phyloP scores from a whole-genome alignment of 78 protist species.

The Andalucia godoyi region DNA sequence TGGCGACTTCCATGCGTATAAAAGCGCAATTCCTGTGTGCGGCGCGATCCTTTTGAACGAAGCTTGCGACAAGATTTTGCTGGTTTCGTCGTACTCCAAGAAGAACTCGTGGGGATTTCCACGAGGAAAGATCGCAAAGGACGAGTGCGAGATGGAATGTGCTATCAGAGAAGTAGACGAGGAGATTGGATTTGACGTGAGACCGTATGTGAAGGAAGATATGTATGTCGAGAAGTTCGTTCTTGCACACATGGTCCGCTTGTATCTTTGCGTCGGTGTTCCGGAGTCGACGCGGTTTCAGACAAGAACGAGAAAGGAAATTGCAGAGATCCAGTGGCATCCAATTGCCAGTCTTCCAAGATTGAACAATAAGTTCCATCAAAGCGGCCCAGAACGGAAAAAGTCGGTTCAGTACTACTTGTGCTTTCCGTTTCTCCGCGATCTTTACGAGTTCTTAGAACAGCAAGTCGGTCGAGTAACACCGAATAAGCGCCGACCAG shows the following conservation, averaged over 20 bases:
- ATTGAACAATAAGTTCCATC: too few relatives aligned
- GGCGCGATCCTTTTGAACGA: slow-evolving; percentile 23
- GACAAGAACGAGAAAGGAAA: slow-evolving; percentile 31
- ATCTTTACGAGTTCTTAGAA: too few relatives aligned
- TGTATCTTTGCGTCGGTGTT: slow-evolving; percentile 9
- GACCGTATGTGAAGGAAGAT: background rate
- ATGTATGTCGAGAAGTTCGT: background rate
- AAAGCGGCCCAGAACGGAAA: too few relatives aligned
- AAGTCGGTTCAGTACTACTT: too few relatives aligned
- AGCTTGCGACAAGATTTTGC: background rate
- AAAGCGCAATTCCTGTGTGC: slow-evolving; percentile 16
- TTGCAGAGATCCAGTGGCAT: slow-evolving; percentile 24
- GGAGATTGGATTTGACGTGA: slow-evolving; percentile 39
- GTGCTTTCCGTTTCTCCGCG: too few relatives aligned
- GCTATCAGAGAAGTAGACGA: slow-evolving; percentile 37
- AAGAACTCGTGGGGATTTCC: slow-evolving; percentile 24
- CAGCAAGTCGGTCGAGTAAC: too few relatives aligned
- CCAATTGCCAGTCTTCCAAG: background rate
- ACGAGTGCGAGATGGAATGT: slow-evolving; percentile 10
- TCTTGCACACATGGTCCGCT: background rate
- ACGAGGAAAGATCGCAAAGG: slow-evolving; percentile 24
- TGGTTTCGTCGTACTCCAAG: background rate
- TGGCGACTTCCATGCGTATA: slow-evolving; percentile 4
- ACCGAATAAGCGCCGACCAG: too few relatives aligned
- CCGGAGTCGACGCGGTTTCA: slow-evolving; percentile 4